Conservation (phyloP, 2,329 filamentous ascomycete species). For the Beauveria pseudobassiana region DNA sequence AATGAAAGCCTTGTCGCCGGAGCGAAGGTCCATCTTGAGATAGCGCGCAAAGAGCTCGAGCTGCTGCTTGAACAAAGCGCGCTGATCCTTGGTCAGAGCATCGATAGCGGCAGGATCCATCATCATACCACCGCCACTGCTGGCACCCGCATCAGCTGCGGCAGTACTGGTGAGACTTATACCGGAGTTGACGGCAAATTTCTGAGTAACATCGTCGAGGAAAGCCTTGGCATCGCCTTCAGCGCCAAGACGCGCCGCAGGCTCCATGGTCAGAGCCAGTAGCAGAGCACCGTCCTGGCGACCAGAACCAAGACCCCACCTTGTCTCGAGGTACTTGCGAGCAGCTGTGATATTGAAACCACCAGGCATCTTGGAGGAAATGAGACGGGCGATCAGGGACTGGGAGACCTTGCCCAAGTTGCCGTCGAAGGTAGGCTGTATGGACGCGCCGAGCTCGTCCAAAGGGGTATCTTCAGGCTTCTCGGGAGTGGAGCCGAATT, state of each 20-base stretch:
- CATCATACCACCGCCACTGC: conserved; percentile 83
- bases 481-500: conserved; percentile 95
- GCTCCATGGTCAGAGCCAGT: conserved; percentile 88
- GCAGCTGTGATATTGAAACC: conserved; percentile 98
- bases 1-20: conserved; percentile 91
- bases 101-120: conserved; percentile 98
- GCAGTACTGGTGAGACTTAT: conserved; percentile 74
- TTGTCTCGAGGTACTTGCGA: conserved; percentile 87
- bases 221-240: conserved; percentile 89
- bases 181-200: conserved; percentile 78
- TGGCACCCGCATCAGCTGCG: conserved; percentile 64
- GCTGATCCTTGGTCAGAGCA: conserved; percentile 93
- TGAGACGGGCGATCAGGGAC: conserved; percentile 85
- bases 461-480: conserved; percentile 97
- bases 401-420: conserved; percentile 95
- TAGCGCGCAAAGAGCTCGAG: conserved; percentile 92
- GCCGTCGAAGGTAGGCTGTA: conserved; percentile 98
- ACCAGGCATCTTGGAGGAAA: conserved; percentile 98
- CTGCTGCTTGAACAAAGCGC: conserved; percentile 95
- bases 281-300: conserved; percentile 88
- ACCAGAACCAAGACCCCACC: conserved; percentile 81
- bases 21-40: conserved; percentile 91
- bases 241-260: conserved; percentile 75
- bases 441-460: conserved; percentile 87
- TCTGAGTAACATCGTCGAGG: conserved; percentile 80